phyloP scores from a whole-genome alignment of 129 eudicot species.

The Helichrysum umbraculigerum region DNA sequence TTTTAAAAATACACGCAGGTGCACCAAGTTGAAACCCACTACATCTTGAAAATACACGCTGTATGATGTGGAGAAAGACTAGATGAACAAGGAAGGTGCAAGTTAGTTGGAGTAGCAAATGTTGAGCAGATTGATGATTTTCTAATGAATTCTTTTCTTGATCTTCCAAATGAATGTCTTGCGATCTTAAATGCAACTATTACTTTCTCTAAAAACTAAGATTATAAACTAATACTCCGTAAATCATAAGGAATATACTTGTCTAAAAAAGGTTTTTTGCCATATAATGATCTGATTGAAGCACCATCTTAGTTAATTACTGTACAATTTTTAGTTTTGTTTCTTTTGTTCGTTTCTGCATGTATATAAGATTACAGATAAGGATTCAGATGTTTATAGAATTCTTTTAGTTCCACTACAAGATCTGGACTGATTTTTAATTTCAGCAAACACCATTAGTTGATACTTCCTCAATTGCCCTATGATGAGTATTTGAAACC shows the following conservation, averaged over 20 bases:
- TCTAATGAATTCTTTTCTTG: conserved; percentile 77
- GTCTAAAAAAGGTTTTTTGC: neutral
- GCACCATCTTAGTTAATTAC: neutral
- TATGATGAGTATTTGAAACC: no score
- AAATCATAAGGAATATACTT: neutral
- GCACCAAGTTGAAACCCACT: no score
- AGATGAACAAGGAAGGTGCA: conserved; percentile 68
- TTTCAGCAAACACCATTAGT: neutral
- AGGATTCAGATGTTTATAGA: neutral
- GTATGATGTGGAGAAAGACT: conserved; percentile 69
- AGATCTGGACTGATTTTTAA: neutral
- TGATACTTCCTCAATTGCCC: no score
- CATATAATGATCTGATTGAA: no score
- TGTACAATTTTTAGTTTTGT: neutral
- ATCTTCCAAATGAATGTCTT: conserved; percentile 93
- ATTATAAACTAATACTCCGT: neutral
- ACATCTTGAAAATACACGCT: no score
- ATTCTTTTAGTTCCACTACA: neutral
- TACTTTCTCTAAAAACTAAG: conserved; percentile 43
- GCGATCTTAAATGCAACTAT: conserved; percentile 73
- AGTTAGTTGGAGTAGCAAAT: conserved; percentile 85
- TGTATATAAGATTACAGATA: neutral
- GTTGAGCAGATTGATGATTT: conserved; percentile 73
- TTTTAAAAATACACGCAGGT: no score
- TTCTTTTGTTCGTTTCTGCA: neutral